A percentile compares a stretch with the other conserved stretches of the same genome.
phyloP scores from a whole-genome alignment of 768 basidiomycete genomes.

The Rhizopogon vulgaris region DNA sequence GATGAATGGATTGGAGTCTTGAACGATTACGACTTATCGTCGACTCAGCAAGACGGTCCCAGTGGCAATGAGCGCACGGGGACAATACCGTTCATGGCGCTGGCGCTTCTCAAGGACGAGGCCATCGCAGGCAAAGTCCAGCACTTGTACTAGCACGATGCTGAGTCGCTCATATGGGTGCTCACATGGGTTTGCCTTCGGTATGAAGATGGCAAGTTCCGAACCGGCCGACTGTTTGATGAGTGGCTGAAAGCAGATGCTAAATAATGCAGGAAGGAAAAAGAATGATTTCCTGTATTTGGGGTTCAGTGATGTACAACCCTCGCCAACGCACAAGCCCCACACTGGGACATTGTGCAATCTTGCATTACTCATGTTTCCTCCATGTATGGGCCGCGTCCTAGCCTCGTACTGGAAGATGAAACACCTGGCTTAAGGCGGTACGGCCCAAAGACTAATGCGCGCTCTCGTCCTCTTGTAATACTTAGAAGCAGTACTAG shows the following conservation, averaged over 20 bases:
- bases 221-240: not conserved
- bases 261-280: not conserved
- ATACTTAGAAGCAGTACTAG: too few relatives aligned
- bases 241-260: not conserved
- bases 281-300: not conserved
- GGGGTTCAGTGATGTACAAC: too few relatives aligned
- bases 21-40: slow-evolving; percentile 2
- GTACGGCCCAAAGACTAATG: too few relatives aligned
- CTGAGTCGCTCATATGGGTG: not conserved
- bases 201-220: not conserved
- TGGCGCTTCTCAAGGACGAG: not conserved
- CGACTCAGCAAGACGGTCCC: not conserved
- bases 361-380: too few relatives aligned
- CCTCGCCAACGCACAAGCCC: not conserved
- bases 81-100: slow-evolving; percentile 11
- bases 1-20: not conserved
- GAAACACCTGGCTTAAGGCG: too few relatives aligned
- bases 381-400: too few relatives aligned
- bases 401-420: too few relatives aligned
- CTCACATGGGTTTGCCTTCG: not conserved
- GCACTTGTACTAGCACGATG: not conserved
- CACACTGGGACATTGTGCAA: not conserved
- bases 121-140: not conserved
- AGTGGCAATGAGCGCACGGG: slow-evolving; percentile 3
- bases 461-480: too few relatives aligned